These are phyloP conservation scores for Nigrograna mackinnonii DNA, from an alignment of 2,329 filamentous ascomycete genomes.

Conservation along the genomic window DNA sequence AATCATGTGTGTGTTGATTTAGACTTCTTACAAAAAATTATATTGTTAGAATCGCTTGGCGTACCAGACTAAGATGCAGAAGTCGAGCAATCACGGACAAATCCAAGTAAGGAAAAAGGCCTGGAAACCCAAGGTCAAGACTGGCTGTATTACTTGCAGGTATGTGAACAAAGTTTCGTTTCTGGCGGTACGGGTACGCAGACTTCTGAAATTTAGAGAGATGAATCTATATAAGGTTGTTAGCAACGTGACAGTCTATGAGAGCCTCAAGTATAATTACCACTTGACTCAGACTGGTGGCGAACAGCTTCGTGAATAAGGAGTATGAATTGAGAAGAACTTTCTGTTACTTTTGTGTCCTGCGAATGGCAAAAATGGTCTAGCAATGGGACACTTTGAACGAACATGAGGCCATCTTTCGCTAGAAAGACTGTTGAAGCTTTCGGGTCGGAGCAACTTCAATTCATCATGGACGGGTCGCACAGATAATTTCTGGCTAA, in stretches of 20 bases:
- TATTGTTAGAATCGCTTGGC: too few species aligned
- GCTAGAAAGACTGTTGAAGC: not conserved
- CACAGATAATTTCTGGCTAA: not conserved
- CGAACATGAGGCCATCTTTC: not conserved
- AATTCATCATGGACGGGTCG: not conserved
- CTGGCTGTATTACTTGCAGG: constrained; percentile 21
- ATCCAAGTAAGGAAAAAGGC: constrained; percentile 13
- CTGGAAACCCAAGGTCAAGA: constrained; percentile 21
- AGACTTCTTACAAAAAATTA: too few species aligned
- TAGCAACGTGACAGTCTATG: not conserved
- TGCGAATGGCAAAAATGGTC: not conserved
- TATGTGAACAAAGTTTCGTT: constrained; percentile 7
- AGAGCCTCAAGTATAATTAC: too few species aligned
- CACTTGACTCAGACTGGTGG: too few species aligned
- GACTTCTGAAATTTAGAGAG: too few species aligned
- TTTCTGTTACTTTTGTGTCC: not conserved
- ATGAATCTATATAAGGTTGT: not conserved
- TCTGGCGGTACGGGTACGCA: too few species aligned
- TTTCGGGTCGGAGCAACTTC: not conserved
- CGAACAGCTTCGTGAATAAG: too few species aligned
- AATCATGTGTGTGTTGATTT: too few species aligned
- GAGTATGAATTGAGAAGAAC: too few species aligned
- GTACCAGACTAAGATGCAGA: not conserved
- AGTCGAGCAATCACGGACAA: not conserved
- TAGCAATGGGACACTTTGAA: not conserved